Evolutionary conservation across 176 grass and related monocot genomes (phyloP).

Genomic region (Raddia distichophylla): DNA sequence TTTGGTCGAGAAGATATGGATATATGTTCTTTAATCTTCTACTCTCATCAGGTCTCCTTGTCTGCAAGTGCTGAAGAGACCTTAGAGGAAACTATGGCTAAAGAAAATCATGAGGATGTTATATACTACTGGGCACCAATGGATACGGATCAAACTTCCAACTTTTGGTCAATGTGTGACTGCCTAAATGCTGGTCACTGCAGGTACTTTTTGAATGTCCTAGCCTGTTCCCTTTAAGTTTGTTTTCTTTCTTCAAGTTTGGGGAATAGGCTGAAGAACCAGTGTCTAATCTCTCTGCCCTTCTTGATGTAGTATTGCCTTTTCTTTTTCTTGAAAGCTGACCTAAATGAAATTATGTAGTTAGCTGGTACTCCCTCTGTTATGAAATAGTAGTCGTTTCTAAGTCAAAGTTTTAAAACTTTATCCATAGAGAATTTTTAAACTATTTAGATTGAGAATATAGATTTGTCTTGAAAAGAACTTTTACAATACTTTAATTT

Average conservation of each 20-base stretch:
- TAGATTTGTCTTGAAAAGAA: no score
- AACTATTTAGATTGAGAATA: no score
- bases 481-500: no score
- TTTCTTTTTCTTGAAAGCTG: constrained; percentile 17
- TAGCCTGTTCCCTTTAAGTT: constrained; percentile 18
- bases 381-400: no score
- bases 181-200: constrained; percentile 79
- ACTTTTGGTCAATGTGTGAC: constrained; percentile 92
- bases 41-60: constrained; percentile 70
- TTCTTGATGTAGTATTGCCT: neutral
- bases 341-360: neutral
- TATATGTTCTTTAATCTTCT: constrained; percentile 26
- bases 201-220: constrained; percentile 61
- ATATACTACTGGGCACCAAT: constrained; percentile 83
- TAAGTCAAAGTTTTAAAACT: no score
- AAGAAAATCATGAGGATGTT: constrained; percentile 70
- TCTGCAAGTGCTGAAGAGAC: constrained; percentile 77
- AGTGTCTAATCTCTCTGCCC: neutral
- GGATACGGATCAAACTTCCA: constrained; percentile 49
- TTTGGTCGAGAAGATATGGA: constrained; percentile 26
- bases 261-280: constrained; percentile 6
- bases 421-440: no score
- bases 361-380: neutral
- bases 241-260: constrained; percentile 22
- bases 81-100: constrained; percentile 60